Base-by-base conservation (phyloP, 148 eudicot genomes). In the Fagopyrum esculentum region DNA sequence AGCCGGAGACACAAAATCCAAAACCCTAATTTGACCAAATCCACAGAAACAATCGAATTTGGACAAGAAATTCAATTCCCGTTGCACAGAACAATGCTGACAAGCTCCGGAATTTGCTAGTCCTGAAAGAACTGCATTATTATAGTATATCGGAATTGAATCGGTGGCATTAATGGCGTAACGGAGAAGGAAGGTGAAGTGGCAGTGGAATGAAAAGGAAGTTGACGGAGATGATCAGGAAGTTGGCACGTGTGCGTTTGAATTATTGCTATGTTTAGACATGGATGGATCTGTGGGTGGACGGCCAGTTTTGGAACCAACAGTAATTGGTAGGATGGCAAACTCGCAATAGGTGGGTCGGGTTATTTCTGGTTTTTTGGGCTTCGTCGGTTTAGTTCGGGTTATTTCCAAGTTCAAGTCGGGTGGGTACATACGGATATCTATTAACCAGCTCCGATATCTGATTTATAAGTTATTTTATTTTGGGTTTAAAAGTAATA, bases 151-250 rank as follows among this genome's bases (percentile, higher is more conserved):
- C 60, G n/a, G 60, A 16, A 60, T 60, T 60, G 66, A 60, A 60
- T 60, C 66, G 35, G 66, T 60, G 35, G 66, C 35, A 19, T 6
- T 26, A 0, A 60, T 60, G 45, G 45, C 16, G 44, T 11, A 30
- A 30, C 45, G 12, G 45, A 63, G 69, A 63, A 63, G 16, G 44
- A 30, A 63, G 16, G 44, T 7, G 69, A 29, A 63, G 44, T 29
- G 69, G 44, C 16, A 63, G 69, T 63, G 69, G 22, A 57, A 57
- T 26, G 30, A 57, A 57, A n/a, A 57, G 63, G 63, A 59, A 11
- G 66, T 59, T 59, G 64, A 59, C 6, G 69, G 69, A 63, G 69
- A 63, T 30, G 69, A 63, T 63, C 69, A 63, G 45, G 43, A 30
- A 15, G 44, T 30, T 11, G 69, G 15, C 45, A 63, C 69, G 69